A percentile compares a stretch with the other conserved stretches of the same genome.
These are phyloP conservation scores for Lichtheimia hyalospora DNA, from an alignment of 371 early-diverging fungal species.

Conservation along the genomic window DNA sequence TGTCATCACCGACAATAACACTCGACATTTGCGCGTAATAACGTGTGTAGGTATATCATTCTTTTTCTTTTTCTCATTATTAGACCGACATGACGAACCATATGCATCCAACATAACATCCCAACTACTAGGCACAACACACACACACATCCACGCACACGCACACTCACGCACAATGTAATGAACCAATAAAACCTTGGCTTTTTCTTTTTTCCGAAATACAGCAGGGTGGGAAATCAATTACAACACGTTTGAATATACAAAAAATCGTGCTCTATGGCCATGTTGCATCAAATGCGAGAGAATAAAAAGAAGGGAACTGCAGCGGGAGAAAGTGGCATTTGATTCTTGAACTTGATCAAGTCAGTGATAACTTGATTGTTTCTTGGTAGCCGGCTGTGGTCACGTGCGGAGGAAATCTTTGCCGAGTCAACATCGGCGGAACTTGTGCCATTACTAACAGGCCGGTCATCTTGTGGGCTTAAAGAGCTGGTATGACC, in stretches of 20 bases:
- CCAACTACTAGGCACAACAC: no score
- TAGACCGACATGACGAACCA: no score
- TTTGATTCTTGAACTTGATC: slow-evolving; percentile 57
- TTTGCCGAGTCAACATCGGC: slow-evolving; percentile 15
- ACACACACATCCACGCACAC: no score
- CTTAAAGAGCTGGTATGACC: neutral
- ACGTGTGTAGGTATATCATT: no score
- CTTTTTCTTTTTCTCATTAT: no score
- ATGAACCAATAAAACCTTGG: no score
- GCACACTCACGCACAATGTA: no score
- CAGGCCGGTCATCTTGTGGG: neutral
- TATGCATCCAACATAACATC: no score
- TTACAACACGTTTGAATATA: slow-evolving; percentile 2
- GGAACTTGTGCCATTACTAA: neutral
- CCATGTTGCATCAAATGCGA: slow-evolving; percentile 17
- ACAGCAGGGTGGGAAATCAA: no score
- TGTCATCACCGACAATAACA: no score
- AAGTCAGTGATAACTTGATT: slow-evolving; percentile 48
- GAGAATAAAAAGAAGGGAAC: slow-evolving; percentile 45
- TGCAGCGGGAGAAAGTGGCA: slow-evolving; percentile 59
- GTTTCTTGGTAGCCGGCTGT: slow-evolving; percentile 31
- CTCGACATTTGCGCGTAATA: no score
- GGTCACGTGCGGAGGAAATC: neutral
- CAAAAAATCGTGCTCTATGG: neutral
- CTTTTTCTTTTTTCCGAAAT: no score